These are phyloP conservation scores for Cladobotryum mycophilum DNA, from an alignment of 2,329 filamentous ascomycete genomes.

Conservation along the genomic window DNA sequence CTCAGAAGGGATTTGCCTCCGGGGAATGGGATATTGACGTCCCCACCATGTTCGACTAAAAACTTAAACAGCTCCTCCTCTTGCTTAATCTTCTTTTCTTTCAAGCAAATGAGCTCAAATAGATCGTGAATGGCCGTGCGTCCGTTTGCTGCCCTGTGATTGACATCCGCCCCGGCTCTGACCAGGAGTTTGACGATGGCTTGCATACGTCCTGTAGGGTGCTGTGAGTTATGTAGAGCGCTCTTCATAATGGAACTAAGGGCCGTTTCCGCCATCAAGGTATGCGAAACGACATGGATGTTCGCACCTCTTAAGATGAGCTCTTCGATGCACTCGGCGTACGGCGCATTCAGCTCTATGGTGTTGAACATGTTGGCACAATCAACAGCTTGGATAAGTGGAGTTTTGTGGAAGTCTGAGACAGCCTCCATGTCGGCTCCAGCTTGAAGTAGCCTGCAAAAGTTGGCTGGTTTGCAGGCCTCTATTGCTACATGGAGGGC, in stretches of 20 bases:
- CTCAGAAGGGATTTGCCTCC: neutral
- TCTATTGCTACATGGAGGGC: neutral
- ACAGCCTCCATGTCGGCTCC: slow-evolving; percentile 4
- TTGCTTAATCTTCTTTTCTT: neutral
- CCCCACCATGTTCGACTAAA: neutral
- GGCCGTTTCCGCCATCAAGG: neutral
- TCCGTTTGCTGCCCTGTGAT: neutral
- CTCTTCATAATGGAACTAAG: neutral
- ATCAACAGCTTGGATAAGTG: neutral
- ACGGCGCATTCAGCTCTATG: neutral
- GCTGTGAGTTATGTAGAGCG: neutral
- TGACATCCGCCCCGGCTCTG: neutral
- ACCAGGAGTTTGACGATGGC: neutral
- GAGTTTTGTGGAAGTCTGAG: neutral
- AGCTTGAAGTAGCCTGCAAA: neutral
- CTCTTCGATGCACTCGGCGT: neutral
- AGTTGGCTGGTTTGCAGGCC: neutral
- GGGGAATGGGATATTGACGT: neutral
- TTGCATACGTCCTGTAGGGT: neutral
- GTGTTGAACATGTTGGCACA: neutral
- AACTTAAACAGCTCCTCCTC: neutral
- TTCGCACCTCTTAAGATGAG: neutral
- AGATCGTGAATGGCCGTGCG: neutral
- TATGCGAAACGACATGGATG: neutral
- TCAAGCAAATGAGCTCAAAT: neutral